phyloP scores from a whole-genome alignment of 768 basidiomycete genomes.

The Tricholoma hemisulphureum region DNA sequence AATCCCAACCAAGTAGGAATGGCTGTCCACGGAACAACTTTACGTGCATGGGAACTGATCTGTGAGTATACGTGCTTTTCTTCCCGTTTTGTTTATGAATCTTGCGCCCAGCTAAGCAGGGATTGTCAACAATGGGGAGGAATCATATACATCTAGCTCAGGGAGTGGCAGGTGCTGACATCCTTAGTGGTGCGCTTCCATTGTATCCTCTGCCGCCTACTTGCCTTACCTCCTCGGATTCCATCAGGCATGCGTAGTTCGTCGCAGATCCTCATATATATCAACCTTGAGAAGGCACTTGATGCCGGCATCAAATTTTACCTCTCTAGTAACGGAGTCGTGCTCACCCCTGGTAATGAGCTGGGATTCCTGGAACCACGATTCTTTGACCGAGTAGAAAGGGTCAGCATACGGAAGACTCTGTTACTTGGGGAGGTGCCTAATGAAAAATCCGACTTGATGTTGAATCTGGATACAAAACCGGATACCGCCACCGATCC shows the following conservation, averaged over 20 bases:
- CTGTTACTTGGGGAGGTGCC: background rate
- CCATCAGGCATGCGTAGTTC: conserved; percentile 73
- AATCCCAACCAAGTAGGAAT: conserved; percentile 59
- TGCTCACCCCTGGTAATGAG: conserved; percentile 77
- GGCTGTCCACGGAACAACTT: conserved; percentile 81
- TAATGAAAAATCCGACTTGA: background rate
- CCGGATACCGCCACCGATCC: too few relatives aligned
- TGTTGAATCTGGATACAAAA: background rate
- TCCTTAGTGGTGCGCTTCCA: conserved; percentile 78
- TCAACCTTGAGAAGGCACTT: conserved; percentile 71
- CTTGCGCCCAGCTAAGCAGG: conserved; percentile 53
- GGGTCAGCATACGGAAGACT: background rate
- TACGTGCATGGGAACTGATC: conserved; percentile 68
- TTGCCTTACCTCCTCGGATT: background rate
- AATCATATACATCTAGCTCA: conserved; percentile 95
- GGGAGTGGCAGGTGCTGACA: conserved; percentile 59
- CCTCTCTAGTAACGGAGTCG: conserved; percentile 83
- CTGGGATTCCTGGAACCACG: conserved; percentile 56
- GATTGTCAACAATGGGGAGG: conserved; percentile 79
- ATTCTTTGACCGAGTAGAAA: conserved; percentile 71
- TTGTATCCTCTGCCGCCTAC: background rate
- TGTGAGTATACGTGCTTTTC: conserved; percentile 33
- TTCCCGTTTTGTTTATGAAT: background rate
- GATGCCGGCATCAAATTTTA: conserved; percentile 70
- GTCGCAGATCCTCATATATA: conserved; percentile 78